A percentile compares a stretch with the other conserved stretches of the same genome.
Conservation (phyloP, 441 rosid genomes). For the Metrosideros polymorpha region DNA sequence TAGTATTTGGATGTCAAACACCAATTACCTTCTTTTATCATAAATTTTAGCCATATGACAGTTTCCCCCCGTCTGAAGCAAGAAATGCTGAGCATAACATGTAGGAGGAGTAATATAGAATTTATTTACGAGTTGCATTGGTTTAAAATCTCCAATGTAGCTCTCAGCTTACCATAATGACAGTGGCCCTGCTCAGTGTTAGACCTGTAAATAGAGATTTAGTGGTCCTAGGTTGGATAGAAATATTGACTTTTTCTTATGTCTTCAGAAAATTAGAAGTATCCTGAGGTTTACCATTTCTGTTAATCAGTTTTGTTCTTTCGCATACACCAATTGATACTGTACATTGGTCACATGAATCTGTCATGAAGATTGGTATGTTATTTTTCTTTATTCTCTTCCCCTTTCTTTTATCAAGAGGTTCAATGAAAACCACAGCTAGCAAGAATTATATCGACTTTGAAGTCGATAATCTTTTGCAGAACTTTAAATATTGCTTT, state of each 20-base stretch:
- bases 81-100: neutral
- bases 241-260: neutral
- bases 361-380: no score
- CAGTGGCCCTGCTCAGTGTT: neutral
- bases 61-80: neutral
- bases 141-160: neutral
- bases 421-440: neutral
- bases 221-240: neutral
- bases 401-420: neutral
- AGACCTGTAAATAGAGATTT: no score
- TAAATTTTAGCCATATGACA: no score
- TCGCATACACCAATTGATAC: neutral
- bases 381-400: no score
- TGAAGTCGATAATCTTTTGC: neutral
- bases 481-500: neutral
- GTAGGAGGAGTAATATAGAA: neutral
- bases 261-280: neutral
- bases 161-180: neutral
- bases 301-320: neutral
- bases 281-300: neutral
- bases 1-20: no score
- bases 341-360: neutral
- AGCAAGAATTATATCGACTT: neutral
- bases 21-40: no score
- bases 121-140: neutral